Evolutionary conservation across 805 yeast species (phyloP).

Genomic region (Cyberlindnera mississippiensis): DNA sequence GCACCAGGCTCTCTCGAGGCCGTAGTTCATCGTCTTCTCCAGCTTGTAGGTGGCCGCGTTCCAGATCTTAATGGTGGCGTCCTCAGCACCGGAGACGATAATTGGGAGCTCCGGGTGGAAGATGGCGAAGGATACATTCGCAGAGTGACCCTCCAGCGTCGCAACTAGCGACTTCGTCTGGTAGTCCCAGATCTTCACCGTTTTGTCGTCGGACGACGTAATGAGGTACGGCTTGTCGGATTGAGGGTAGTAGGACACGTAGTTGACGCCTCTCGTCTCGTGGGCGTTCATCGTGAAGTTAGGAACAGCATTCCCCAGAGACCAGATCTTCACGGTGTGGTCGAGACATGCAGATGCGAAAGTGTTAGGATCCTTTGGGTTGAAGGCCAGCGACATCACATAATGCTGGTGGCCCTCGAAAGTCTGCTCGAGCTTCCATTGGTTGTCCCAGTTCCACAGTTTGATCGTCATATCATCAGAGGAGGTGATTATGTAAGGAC

Average conservation of each 20-base stretch:
- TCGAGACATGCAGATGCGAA: slow-evolving; percentile 97
- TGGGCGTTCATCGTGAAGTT: slow-evolving; percentile 91
- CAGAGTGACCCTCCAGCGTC: slow-evolving; percentile 86
- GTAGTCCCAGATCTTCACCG: slow-evolving; percentile 92
- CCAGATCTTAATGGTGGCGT: slow-evolving; percentile 93
- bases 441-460: slow-evolving; percentile 96
- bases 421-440: slow-evolving; percentile 85
- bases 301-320: slow-evolving; percentile 79
- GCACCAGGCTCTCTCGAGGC: slow-evolving; percentile 95
- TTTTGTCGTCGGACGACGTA: slow-evolving; percentile 86
- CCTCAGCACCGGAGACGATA: slow-evolving; percentile 95
- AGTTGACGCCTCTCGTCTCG: slow-evolving; percentile 91
- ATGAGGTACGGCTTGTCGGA: slow-evolving; percentile 95
- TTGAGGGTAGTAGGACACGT: slow-evolving; percentile 94
- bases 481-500: slow-evolving; percentile 83
- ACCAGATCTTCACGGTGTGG: slow-evolving; percentile 96
- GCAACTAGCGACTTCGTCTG: slow-evolving; percentile 96
- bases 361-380: slow-evolving; percentile 96
- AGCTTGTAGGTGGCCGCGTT: slow-evolving; percentile 89
- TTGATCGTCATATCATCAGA: slow-evolving; percentile 90
- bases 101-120: slow-evolving; percentile 98
- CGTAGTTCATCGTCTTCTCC: slow-evolving; percentile 86
- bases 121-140: slow-evolving; percentile 94
- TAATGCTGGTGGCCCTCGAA: slow-evolving; percentile 96
- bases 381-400: slow-evolving; percentile 90